A percentile compares a stretch with the other conserved stretches of the same genome.
Conservation (phyloP, 2,329 filamentous ascomycete species). For the Diplodia intermedia region DNA sequence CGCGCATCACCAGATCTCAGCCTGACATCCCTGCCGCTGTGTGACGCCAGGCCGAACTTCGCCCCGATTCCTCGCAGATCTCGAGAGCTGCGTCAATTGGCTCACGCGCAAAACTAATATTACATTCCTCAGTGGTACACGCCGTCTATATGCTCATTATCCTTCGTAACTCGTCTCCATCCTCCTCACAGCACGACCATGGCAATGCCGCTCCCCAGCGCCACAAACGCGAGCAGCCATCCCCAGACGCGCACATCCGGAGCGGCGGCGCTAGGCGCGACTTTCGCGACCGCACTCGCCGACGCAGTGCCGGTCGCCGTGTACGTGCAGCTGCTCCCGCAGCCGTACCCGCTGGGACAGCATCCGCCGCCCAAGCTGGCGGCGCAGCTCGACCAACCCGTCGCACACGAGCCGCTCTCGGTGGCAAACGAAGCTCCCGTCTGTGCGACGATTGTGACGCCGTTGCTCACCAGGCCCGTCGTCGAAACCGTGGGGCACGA, state of each 20-base stretch:
- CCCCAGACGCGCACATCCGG: constrained; percentile 43
- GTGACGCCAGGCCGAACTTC: constrained; percentile 24
- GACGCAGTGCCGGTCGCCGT: constrained; percentile 42
- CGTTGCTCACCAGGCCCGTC: constrained; percentile 69
- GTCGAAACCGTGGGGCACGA: constrained; percentile 70
- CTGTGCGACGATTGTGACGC: constrained; percentile 73
- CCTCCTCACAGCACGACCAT: constrained; percentile 48
- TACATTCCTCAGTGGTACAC: constrained; percentile 3
- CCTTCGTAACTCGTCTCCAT: constrained; percentile 3
- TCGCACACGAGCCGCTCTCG: constrained; percentile 66
- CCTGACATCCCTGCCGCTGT: constrained; percentile 28
- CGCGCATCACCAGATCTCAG: constrained; percentile 26
- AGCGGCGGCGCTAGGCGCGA: constrained; percentile 47
- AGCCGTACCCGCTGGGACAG: constrained; percentile 79
- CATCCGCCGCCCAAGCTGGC: constrained; percentile 75
- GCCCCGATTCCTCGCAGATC: constrained; percentile 10
- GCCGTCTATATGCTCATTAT: constrained; percentile 25
- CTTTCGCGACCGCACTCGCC: constrained; percentile 44
- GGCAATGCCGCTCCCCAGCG: constrained; percentile 44
- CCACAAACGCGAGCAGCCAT: constrained; percentile 39
- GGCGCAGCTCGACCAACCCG: constrained; percentile 78
- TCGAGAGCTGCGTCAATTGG: neutral
- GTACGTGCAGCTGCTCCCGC: constrained; percentile 59
- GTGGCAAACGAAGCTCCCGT: constrained; percentile 54
- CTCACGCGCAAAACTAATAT: neutral